phyloP scores from a whole-genome alignment of 2,329 filamentous ascomycete species.

The Microdochium paspali region DNA sequence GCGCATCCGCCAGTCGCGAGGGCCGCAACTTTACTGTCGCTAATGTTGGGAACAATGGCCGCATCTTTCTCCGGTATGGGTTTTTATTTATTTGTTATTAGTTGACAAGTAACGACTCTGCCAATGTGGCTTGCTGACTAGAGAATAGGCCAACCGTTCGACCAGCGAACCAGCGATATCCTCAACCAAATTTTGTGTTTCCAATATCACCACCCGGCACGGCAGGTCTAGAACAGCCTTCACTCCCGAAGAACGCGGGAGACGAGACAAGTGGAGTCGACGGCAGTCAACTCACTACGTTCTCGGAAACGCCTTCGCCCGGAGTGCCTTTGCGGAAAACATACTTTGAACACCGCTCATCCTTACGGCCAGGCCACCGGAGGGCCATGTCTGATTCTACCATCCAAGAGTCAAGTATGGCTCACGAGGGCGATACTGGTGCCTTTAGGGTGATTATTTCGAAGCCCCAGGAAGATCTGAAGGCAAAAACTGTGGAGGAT shows the following conservation, averaged over 20 bases:
- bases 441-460: slow-evolving; percentile 77
- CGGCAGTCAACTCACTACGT: slow-evolving; percentile 26
- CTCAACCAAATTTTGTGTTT: slow-evolving; percentile 51
- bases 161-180: slow-evolving; percentile 50
- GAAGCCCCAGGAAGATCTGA: slow-evolving; percentile 49
- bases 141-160: slow-evolving; percentile 47
- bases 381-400: slow-evolving; percentile 73
- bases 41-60: slow-evolving; percentile 75
- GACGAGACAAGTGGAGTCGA: slow-evolving; percentile 20
- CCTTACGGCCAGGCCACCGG: slow-evolving; percentile 16
- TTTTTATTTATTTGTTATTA: not conserved
- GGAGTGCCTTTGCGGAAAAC: slow-evolving; percentile 20
- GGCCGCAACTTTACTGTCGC: slow-evolving; percentile 69
- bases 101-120: not conserved
- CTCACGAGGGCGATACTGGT: slow-evolving; percentile 48
- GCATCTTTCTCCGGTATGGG: slow-evolving; percentile 69
- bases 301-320: slow-evolving; percentile 16
- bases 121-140: too few relatives aligned
- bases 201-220: slow-evolving; percentile 51
- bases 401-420: slow-evolving; percentile 50
- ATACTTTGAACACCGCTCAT: slow-evolving; percentile 16
- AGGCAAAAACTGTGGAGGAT: slow-evolving; percentile 56
- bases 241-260: slow-evolving; percentile 17
- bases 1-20: slow-evolving; percentile 50
- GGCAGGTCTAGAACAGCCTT: slow-evolving; percentile 41